Evolutionary conservation across 352 stramenopile species (phyloP).

Genomic region (Phytophthora pseudosyringae): DNA sequence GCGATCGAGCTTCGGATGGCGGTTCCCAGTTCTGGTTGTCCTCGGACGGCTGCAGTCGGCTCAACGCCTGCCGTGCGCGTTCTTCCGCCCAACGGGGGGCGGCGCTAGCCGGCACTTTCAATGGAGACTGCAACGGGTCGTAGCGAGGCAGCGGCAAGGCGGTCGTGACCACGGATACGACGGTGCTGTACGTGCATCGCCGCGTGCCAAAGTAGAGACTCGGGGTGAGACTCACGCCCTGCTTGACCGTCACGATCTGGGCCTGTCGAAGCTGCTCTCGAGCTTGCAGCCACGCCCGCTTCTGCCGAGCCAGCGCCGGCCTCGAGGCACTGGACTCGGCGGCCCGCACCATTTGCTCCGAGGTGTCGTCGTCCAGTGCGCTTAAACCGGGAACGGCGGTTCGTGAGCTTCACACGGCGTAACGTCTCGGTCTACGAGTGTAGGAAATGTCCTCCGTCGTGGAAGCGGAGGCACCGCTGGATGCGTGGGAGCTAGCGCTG

Average conservation of each 20-base stretch:
- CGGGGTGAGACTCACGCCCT: constrained; percentile 56
- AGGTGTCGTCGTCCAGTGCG: not conserved
- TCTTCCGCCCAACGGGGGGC: constrained; percentile 32
- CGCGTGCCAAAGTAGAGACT: constrained; percentile 78
- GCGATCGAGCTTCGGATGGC: constrained; percentile 8
- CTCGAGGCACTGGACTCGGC: constrained; percentile 3
- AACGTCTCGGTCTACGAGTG: constrained; percentile 16
- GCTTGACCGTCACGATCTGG: constrained; percentile 65
- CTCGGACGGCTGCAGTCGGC: constrained; percentile 6
- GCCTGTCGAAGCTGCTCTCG: constrained; percentile 57
- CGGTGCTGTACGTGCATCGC: constrained; percentile 75
- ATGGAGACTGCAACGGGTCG: constrained; percentile 18
- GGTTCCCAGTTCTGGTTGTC: constrained; percentile 30
- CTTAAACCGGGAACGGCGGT: constrained; percentile 36
- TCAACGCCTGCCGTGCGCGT: constrained; percentile 17
- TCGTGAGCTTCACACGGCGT: constrained; percentile 15
- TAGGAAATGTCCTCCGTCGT: constrained; percentile 14
- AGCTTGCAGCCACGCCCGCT: constrained; percentile 56
- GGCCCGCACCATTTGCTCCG: constrained; percentile 26
- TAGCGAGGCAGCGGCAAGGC: constrained; percentile 40
- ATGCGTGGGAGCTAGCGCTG: constrained; percentile 44
- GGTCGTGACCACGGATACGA: constrained; percentile 75
- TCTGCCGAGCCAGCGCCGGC: constrained; percentile 27
- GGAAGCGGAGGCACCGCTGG: constrained; percentile 1
- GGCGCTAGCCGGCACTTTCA: not conserved